Evolutionary conservation across 345 rosid genomes (phyloP), one percentile per base, ranked within the genome.

Genomic region (Citrus maxima): DNA sequence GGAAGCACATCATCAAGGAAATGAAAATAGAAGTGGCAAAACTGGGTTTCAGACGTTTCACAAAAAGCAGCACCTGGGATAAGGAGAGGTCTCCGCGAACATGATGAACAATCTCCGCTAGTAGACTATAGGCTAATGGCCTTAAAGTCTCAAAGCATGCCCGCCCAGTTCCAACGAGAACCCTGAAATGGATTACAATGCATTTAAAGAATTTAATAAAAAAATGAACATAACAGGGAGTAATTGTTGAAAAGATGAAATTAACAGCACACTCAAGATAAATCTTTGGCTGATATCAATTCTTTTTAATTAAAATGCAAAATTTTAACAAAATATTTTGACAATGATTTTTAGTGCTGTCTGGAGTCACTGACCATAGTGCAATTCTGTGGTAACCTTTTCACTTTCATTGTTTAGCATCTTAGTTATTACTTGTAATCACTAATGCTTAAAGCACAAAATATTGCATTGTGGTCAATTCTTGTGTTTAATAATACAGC

Each of bases 81-180:
- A 94, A 85, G 80, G 98, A 90, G 75, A 96, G 98, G 30, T 93
- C 98, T 14, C 82, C 90, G 28, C 98, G 93, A 85, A 96, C 98
- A 82, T 96, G 99, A 86, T 96, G 99, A 78, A 96, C 99, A 63
- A 96, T 96, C 88, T 96, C 99, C 18, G 99, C 99, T 30, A 96
- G 87, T 69, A 96, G 83, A 86, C 99, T 96, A 86, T 96, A 96
- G 75, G 99, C 99, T 88, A 96, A 86, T 72, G 99, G 99, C 84
- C 99, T 94, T 82, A 96, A 77, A 75, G 99, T 93, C 88, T 96
- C 98, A 75, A 88, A 94, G 85, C 99, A 96, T 72, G 98, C 99
- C 76, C 98, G 90, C 59, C 99, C 99, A 64, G 98, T 89, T 79
- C 99, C 99, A 84, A 94, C 98, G 55, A 94, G 88, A 87, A 96